Percentiles rank a stretch among this genome's conserved stretches.
Evolutionary conservation across 2,329 filamentous ascomycete genomes (phyloP).

Genomic region (Arachnopeziza araneosa): DNA sequence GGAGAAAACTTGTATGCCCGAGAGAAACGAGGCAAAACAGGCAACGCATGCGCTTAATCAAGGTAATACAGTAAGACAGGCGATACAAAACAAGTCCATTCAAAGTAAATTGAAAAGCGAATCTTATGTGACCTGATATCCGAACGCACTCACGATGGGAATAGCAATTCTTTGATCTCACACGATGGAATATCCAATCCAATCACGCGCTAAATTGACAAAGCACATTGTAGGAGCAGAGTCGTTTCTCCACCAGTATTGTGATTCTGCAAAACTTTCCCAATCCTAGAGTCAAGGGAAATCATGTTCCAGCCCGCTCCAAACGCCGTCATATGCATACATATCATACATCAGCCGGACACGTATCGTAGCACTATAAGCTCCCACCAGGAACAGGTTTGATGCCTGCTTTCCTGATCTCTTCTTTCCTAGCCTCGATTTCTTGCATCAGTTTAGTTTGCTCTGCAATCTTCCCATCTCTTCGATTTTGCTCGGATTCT

Average conservation of each 20-base stretch:
- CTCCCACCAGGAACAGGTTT: not conserved
- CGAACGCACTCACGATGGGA: no score
- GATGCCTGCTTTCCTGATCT: not conserved
- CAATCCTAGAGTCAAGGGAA: not conserved
- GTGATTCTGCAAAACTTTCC: not conserved
- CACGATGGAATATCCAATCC: not conserved
- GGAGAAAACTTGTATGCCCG: no score
- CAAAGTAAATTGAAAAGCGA: no score
- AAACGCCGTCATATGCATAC: not conserved
- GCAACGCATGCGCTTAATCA: no score
- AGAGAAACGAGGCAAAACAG: no score
- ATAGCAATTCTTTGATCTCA: no score
- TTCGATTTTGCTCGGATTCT: slow-evolving; percentile 33
- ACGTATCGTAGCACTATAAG: not conserved
- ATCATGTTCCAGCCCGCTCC: not conserved
- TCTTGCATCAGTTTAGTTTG: not conserved
- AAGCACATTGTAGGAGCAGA: not conserved
- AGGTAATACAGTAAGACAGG: no score
- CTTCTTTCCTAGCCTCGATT: not conserved
- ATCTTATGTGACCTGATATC: no score
- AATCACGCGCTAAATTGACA: not conserved
- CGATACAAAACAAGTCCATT: no score
- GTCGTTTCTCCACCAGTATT: not conserved
- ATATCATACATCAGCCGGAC: not conserved
- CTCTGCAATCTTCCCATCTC: slow-evolving; percentile 31